Evolutionary conservation across 306 rosid genomes (phyloP).

Genomic region (Cajanus cajan): DNA sequence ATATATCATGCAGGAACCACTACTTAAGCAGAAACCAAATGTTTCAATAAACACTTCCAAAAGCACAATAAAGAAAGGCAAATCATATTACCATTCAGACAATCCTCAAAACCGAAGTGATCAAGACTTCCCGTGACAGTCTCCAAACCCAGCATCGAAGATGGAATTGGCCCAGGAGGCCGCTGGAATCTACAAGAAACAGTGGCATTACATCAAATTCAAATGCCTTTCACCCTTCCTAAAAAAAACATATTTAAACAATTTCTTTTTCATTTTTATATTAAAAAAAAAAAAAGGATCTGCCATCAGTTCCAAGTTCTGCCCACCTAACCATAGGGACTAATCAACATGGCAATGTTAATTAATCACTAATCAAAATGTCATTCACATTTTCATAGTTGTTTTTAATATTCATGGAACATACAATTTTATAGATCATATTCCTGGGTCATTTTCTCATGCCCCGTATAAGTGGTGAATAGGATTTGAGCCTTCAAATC

Average conservation of each 20-base stretch:
- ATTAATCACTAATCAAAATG: neutral
- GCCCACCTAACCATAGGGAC: neutral
- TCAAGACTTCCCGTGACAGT: conserved; percentile 67
- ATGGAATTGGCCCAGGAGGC: conserved; percentile 74
- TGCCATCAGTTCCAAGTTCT: neutral
- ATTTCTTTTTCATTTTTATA: neutral
- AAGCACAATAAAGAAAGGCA: neutral
- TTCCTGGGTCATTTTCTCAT: neutral
- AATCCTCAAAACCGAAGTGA: conserved; percentile 76
- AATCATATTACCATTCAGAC: conserved; percentile 55
- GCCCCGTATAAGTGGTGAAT: neutral
- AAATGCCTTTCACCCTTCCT: neutral
- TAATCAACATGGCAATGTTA: neutral
- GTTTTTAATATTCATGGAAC: neutral
- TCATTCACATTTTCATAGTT: neutral
- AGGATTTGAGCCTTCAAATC: neutral
- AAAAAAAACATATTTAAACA: neutral
- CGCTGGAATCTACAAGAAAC: conserved; percentile 53
- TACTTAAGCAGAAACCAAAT: neutral
- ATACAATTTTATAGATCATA: no score
- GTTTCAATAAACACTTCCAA: neutral
- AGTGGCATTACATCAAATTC: conserved; percentile 21
- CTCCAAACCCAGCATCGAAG: conserved; percentile 91
- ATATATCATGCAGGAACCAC: neutral
- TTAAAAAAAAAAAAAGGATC: neutral